These are phyloP conservation scores for Hypomyces rosellus DNA, from an alignment of 2,329 filamentous ascomycete species.

Conservation along the genomic window DNA sequence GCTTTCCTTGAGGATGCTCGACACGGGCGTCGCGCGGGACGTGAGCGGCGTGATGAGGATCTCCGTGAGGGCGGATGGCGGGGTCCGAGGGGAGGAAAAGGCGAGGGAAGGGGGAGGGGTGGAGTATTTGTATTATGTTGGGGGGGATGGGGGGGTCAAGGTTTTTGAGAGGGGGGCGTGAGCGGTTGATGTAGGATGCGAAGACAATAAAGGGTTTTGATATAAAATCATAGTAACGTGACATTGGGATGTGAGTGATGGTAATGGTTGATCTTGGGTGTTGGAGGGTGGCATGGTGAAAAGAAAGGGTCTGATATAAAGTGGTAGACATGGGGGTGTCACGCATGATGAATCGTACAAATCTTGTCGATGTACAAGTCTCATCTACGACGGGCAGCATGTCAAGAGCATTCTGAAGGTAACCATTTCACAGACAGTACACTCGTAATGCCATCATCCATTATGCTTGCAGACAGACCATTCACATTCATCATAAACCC, in stretches of 20 bases:
- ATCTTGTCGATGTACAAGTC: neutral
- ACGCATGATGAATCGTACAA: neutral
- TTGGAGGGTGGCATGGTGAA: too few species aligned
- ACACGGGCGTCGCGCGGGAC: slow-evolving; percentile 84
- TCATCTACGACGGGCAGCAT: neutral
- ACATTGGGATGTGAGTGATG: too few species aligned
- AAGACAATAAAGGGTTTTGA: neutral
- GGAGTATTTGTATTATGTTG: slow-evolving; percentile 77
- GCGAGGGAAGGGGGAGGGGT: slow-evolving; percentile 41
- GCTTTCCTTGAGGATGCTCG: slow-evolving; percentile 66
- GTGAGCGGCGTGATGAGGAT: slow-evolving; percentile 83
- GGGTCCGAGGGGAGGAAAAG: slow-evolving; percentile 45
- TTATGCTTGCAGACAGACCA: neutral
- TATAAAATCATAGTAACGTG: neutral
- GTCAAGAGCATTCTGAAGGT: too few species aligned
- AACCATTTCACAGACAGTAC: too few species aligned
- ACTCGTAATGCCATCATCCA: too few species aligned
- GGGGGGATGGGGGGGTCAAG: slow-evolving; percentile 68
- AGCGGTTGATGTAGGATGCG: neutral
- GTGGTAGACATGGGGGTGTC: too few species aligned
- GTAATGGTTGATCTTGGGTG: too few species aligned
- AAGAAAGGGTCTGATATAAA: too few species aligned
- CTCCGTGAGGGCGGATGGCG: slow-evolving; percentile 46
- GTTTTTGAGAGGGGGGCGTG: slow-evolving; percentile 73
- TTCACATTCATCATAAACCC: too few species aligned